A percentile compares a stretch with the other conserved stretches of the same genome.
These are phyloP conservation scores for Ailanthus altissimus DNA, from an alignment of 345 rosid genomes.

Conservation along the genomic window DNA sequence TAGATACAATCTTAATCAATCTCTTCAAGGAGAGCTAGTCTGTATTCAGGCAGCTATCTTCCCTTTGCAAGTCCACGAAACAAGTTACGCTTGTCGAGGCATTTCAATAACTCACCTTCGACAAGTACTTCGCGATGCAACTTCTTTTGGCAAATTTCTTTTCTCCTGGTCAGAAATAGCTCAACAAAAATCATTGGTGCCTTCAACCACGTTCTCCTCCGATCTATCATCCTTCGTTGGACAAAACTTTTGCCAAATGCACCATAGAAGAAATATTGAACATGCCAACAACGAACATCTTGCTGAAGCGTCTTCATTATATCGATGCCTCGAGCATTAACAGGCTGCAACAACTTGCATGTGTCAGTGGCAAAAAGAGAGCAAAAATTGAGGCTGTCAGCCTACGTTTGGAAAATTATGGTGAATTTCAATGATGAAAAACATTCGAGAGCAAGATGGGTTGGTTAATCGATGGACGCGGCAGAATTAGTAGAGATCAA, in stretches of 20 bases:
- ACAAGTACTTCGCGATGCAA: slow-evolving; percentile 89
- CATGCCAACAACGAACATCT: slow-evolving; percentile 44
- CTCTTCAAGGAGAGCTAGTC: slow-evolving; percentile 58
- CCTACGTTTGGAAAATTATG: slow-evolving; percentile 80
- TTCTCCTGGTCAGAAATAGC: slow-evolving; percentile 71
- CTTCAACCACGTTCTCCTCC: slow-evolving; percentile 66
- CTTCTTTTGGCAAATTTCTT: slow-evolving; percentile 65
- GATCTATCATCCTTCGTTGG: slow-evolving; percentile 50
- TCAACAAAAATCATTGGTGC: slow-evolving; percentile 56
- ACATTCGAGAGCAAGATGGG: slow-evolving; percentile 78
- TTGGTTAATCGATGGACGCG: slow-evolving; percentile 80
- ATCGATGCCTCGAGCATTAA: slow-evolving; percentile 53
- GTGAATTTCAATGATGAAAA: slow-evolving; percentile 41
- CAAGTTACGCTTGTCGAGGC: slow-evolving; percentile 63
- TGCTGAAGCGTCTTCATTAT: slow-evolving; percentile 71
- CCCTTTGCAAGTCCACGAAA: slow-evolving; percentile 64
- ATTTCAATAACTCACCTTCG: slow-evolving; percentile 73
- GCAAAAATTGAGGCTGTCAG: slow-evolving; percentile 88
- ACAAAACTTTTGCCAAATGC: slow-evolving; percentile 59
- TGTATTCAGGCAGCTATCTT: slow-evolving; percentile 41
- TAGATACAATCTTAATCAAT: slow-evolving; percentile 50
- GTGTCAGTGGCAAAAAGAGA: slow-evolving; percentile 42
- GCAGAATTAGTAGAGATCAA: slow-evolving; percentile 37
- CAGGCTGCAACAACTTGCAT: slow-evolving; percentile 56
- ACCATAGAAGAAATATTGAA: slow-evolving; percentile 62